Conservation (phyloP, 2,329 filamentous ascomycete genomes). For the Penicillium fuscoglaucum region DNA sequence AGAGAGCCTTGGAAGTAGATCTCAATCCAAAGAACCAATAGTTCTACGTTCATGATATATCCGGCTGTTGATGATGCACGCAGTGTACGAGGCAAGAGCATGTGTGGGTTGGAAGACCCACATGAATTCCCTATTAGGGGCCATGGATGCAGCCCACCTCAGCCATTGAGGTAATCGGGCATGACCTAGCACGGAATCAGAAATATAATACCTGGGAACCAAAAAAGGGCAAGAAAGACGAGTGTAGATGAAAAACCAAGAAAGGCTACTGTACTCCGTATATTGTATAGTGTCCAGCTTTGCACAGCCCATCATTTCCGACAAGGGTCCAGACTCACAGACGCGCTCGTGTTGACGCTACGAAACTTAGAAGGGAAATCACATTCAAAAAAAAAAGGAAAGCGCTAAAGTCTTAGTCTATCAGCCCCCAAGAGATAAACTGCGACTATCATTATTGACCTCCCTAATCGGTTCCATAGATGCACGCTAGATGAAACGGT, state of each 20-base stretch:
- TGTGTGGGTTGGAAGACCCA: slow-evolving; percentile 1
- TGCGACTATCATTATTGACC: neutral
- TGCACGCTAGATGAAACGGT: slow-evolving; percentile 4
- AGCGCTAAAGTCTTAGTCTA: neutral
- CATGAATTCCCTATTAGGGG: slow-evolving; percentile 12
- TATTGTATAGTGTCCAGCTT: neutral
- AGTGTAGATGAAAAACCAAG: neutral
- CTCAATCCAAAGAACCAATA: neutral
- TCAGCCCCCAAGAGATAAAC: slow-evolving; percentile 1
- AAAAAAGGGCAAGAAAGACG: neutral
- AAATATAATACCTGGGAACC: neutral
- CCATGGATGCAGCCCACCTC: slow-evolving; percentile 10
- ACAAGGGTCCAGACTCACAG: neutral
- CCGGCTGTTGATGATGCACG: neutral
- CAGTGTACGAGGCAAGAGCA: slow-evolving; percentile 6
- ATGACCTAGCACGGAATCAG: neutral
- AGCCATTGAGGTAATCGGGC: slow-evolving; percentile 19
- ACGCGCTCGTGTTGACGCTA: neutral
- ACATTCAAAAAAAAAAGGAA: neutral
- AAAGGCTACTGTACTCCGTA: neutral
- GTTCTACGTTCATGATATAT: neutral
- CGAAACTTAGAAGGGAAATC: neutral
- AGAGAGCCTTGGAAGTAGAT: neutral
- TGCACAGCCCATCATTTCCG: neutral
- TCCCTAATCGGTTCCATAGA: neutral